Percentiles rank a stretch among this genome's conserved stretches.
Evolutionary conservation across 83 land plant genomes (phyloP).

Genomic region (Picea engelmannii): DNA sequence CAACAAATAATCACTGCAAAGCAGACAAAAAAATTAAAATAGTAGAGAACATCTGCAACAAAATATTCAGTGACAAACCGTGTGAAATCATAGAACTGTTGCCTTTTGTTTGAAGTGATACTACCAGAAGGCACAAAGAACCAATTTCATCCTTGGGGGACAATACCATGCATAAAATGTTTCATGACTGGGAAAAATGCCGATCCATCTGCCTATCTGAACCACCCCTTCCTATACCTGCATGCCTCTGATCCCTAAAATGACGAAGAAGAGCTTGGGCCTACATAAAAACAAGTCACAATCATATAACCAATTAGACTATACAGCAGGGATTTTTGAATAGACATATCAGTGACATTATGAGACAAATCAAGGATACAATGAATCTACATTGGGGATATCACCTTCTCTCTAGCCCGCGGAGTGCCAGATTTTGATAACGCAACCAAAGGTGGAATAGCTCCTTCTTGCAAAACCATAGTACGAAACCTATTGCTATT

Average conservation of each 20-base stretch:
- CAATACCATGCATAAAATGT: background rate
- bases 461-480: constrained; percentile 85
- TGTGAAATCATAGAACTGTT: background rate
- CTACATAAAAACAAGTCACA: constrained; percentile 28
- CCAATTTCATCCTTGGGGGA: background rate
- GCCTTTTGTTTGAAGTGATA: background rate
- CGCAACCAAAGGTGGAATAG: constrained; percentile 79
- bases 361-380: constrained; percentile 13
- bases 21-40: background rate
- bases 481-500: constrained; percentile 52
- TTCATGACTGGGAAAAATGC: background rate
- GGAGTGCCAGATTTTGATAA: constrained; percentile 80
- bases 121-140: constrained; percentile 9
- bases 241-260: constrained; percentile 66
- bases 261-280: constrained; percentile 59
- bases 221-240: constrained; percentile 38
- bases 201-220: constrained; percentile 13
- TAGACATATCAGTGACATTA: constrained; percentile 10
- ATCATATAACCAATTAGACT: constrained; percentile 12
- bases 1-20: constrained; percentile 6
- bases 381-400: constrained; percentile 17
- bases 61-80: background rate
- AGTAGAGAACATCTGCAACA: constrained; percentile 12
- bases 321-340: constrained; percentile 17
- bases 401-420: constrained; percentile 82